Evolutionary conservation across 345 rosid genomes (phyloP).

Genomic region (Psidium guajava): DNA sequence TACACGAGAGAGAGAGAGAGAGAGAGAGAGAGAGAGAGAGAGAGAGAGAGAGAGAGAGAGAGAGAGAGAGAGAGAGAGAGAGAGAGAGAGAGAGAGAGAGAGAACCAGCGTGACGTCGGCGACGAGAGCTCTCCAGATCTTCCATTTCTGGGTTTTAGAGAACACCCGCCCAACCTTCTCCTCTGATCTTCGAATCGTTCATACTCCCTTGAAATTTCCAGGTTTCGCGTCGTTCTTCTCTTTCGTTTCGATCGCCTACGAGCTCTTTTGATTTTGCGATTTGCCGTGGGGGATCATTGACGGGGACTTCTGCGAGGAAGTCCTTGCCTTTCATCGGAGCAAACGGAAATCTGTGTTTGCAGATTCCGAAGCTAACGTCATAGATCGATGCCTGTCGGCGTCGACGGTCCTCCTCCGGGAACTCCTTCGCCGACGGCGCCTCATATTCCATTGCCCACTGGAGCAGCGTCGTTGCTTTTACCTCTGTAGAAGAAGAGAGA

Average conservation of each 20-base stretch:
- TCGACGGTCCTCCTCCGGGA: conserved; percentile 15
- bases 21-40: no score
- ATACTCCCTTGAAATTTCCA: background rate
- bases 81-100: no score
- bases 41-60: no score
- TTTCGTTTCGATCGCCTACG: background rate
- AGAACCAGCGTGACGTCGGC: no score
- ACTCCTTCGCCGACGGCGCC: conserved; percentile 14
- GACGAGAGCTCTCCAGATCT: background rate
- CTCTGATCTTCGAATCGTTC: background rate
- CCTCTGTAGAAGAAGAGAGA: conserved; percentile 22
- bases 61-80: no score
- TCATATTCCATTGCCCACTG: conserved; percentile 29
- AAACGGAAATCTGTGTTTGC: conserved; percentile 15
- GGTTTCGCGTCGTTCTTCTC: background rate
- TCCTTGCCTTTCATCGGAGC: conserved; percentile 6
- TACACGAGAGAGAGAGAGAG: no score
- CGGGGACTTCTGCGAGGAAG: conserved; percentile 35
- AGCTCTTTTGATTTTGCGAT: background rate
- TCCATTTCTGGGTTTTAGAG: background rate
- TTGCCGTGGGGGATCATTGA: background rate
- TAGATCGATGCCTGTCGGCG: conserved; percentile 3
- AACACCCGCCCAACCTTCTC: no score
- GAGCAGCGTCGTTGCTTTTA: conserved; percentile 37
- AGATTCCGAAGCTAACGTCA: conserved; percentile 25